phyloP scores from a whole-genome alignment of 495 filamentous ascomycete genomes.

The Barbatosphaeria neglecta region DNA sequence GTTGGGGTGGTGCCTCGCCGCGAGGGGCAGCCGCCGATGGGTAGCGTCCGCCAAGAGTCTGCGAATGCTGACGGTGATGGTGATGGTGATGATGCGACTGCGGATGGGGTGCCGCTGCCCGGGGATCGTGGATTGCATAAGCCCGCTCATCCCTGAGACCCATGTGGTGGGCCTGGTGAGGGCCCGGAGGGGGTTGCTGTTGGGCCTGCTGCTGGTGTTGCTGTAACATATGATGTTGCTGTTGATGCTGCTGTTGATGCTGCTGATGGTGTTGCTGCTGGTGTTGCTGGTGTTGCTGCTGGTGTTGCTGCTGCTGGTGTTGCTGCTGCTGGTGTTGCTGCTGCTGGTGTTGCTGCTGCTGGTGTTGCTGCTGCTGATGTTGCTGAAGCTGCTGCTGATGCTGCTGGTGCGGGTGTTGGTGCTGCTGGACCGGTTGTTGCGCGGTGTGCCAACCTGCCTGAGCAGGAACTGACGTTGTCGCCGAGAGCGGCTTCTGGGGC shows the following conservation, averaged over 20 bases:
- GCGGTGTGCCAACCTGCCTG: constrained; percentile 22
- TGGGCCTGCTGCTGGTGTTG: constrained; percentile 1
- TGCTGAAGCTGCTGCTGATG: too few relatives aligned
- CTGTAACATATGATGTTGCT: not conserved
- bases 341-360: constrained; percentile 6
- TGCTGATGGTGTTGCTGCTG: not conserved
- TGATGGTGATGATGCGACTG: too few relatives aligned
- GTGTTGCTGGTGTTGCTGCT: constrained; percentile 4
- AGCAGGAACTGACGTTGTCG: constrained; percentile 23
- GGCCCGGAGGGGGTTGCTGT: constrained; percentile 2
- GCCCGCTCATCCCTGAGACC: not conserved
- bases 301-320: constrained; percentile 1
- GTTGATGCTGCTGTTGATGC: constrained; percentile 1
- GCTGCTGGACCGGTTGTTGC: constrained; percentile 7
- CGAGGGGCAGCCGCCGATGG: constrained; percentile 5
- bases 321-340: not conserved
- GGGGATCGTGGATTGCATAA: not conserved
- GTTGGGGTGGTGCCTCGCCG: not conserved
- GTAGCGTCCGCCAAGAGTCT: constrained; percentile 14
- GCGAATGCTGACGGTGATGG: constrained; percentile 16
- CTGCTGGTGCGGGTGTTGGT: too few relatives aligned
- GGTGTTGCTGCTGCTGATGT: not conserved
- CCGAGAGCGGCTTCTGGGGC: constrained; percentile 23
- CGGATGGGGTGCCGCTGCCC: constrained; percentile 6
- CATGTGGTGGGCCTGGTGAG: not conserved